These are phyloP conservation scores for Podosphaera xanthii DNA, from an alignment of 2,329 filamentous ascomycete species.

Conservation along the genomic window DNA sequence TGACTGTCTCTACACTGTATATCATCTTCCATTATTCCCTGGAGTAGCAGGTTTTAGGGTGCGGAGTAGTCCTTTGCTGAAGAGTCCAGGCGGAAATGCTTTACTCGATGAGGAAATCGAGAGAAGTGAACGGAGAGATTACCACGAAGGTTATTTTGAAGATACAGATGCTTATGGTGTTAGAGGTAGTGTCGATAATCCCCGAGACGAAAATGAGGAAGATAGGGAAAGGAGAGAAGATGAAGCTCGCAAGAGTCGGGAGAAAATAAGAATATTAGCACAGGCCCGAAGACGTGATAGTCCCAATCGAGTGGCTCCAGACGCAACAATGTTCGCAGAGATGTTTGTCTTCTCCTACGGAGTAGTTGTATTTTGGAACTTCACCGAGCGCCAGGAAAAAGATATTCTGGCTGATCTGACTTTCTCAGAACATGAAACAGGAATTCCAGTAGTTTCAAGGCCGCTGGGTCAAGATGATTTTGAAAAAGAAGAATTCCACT, in stretches of 20 bases:
- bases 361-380: constrained; percentile 97
- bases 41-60: constrained; percentile 73
- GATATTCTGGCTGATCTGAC: constrained; percentile 87
- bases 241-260: constrained; percentile 16
- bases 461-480: constrained; percentile 76
- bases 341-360: constrained; percentile 97
- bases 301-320: constrained; percentile 38
- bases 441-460: constrained; percentile 47
- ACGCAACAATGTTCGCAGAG: constrained; percentile 66
- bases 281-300: constrained; percentile 23
- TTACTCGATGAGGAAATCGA: constrained; percentile 91
- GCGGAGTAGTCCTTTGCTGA: constrained; percentile 73
- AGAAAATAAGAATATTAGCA: constrained; percentile 16
- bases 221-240: constrained; percentile 13
- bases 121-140: constrained; percentile 68
- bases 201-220: constrained; percentile 20
- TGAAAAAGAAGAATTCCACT: constrained; percentile 95
- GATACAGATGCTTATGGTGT: constrained; percentile 37
- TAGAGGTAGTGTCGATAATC: constrained; percentile 21
- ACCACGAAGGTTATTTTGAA: constrained; percentile 78
- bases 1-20: constrained; percentile 88
- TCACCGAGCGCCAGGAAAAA: constrained; percentile 86
- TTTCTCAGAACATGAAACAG: constrained; percentile 51
- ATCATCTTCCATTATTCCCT: constrained; percentile 71
- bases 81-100: constrained; percentile 80